Conservation (phyloP, 1,284 basidiomycete species). For the Takashimella koratensis region DNA sequence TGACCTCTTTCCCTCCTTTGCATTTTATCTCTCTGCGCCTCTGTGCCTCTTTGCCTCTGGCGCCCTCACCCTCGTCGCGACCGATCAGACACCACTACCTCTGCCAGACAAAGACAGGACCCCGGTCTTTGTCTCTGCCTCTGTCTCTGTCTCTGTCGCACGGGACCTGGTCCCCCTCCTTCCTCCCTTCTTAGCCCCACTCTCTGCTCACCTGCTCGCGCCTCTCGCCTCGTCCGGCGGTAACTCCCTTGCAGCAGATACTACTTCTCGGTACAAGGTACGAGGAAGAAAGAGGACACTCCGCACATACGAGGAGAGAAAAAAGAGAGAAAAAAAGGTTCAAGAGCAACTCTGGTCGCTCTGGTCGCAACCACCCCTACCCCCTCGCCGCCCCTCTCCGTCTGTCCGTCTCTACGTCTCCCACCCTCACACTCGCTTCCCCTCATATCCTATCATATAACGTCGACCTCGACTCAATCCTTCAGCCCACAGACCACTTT, state of each 20-base stretch:
- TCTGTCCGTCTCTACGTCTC: neutral
- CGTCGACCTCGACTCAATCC: neutral
- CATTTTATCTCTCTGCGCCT: neutral
- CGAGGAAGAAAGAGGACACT: no score
- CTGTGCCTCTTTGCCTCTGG: no score
- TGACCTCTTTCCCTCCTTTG: neutral
- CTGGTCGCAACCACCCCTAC: no score
- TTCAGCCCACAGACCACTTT: neutral
- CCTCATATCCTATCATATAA: neutral
- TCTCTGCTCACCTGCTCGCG: neutral
- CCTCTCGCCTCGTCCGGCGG: neutral
- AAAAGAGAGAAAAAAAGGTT: no score
- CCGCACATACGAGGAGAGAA: no score
- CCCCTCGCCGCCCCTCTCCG: neutral
- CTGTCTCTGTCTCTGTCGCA: neutral
- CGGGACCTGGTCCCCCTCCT: neutral
- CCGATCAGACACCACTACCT: no score
- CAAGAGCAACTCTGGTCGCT: no score
- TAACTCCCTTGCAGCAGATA: neutral
- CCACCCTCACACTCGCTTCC: neutral
- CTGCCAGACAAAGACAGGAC: no score
- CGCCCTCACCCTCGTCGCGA: no score
- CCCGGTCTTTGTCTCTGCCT: no score
- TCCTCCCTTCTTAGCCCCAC: neutral
- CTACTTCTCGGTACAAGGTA: no score